A percentile compares a stretch with the other conserved stretches of the same genome.
Evolutionary conservation across 1,139 yeast genomes (phyloP).

Genomic region (Debaryomycetaceae sp.): DNA sequence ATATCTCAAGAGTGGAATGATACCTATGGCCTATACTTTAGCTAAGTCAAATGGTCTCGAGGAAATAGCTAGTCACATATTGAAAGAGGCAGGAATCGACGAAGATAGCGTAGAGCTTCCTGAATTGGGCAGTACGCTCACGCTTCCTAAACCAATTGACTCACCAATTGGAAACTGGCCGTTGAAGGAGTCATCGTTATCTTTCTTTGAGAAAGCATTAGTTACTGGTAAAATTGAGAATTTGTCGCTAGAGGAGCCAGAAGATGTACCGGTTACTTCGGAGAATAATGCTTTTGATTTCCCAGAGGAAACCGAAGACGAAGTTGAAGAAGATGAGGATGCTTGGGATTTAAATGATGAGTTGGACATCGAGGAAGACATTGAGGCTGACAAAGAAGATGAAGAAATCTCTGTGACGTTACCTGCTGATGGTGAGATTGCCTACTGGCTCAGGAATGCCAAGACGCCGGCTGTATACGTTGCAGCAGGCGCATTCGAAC

Average conservation of each 20-base stretch:
- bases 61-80: conserved; percentile 67
- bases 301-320: conserved; percentile 51
- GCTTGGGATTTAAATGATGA: conserved; percentile 58
- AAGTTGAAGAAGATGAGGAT: conserved; percentile 55
- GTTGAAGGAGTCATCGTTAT: conserved; percentile 62
- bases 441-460: conserved; percentile 84
- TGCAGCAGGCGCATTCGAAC: conserved; percentile 95
- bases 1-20: conserved; percentile 73
- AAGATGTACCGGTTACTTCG: conserved; percentile 14
- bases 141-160: conserved; percentile 45
- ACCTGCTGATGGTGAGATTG: conserved; percentile 56
- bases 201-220: conserved; percentile 83
- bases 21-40: conserved; percentile 88
- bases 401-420: conserved; percentile 28
- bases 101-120: conserved; percentile 70
- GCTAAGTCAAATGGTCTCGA: conserved; percentile 85
- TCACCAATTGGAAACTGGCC: conserved; percentile 75
- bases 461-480: conserved; percentile 89
- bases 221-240: conserved; percentile 71
- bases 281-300: conserved; percentile 21
- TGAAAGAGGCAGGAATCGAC: conserved; percentile 64
- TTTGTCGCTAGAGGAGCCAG: conserved; percentile 48
- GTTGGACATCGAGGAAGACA: conserved; percentile 43
- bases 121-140: conserved; percentile 39
- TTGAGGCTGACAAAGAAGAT: conserved; percentile 31